Conservation (phyloP, 2,329 filamentous ascomycete species). For the Paramyrothecium roridum region DNA sequence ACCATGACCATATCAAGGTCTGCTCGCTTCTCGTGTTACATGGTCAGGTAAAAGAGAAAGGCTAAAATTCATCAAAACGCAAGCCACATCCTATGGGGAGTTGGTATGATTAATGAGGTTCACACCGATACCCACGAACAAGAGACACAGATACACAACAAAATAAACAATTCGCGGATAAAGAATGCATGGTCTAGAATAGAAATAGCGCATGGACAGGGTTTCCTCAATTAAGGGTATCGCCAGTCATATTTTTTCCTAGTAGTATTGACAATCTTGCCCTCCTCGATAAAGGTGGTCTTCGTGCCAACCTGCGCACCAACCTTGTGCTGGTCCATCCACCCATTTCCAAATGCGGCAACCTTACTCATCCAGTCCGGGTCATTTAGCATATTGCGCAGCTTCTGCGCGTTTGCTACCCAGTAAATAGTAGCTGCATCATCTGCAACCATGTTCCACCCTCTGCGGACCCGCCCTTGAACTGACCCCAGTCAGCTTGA, state of each 20-base stretch:
- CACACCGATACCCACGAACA: too few species aligned
- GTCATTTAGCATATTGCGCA: background rate
- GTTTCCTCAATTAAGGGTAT: too few species aligned
- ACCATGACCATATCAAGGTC: too few species aligned
- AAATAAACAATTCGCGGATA: too few species aligned
- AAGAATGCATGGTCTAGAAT: too few species aligned
- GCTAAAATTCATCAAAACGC: too few species aligned
- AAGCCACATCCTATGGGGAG: too few species aligned
- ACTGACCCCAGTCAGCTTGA: background rate
- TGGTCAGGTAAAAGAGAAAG: too few species aligned
- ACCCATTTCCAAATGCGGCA: background rate
- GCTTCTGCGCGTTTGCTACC: background rate
- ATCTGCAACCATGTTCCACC: background rate
- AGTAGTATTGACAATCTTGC: constrained; percentile 1
- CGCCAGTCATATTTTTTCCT: constrained; percentile 1
- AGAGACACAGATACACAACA: too few species aligned
- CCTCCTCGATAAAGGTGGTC: background rate
- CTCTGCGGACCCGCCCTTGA: background rate
- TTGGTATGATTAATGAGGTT: too few species aligned
- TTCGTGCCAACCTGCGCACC: background rate
- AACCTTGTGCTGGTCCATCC: background rate
- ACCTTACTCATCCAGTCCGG: background rate
- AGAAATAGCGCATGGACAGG: too few species aligned
- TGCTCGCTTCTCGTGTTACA: too few species aligned
- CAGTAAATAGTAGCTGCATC: background rate